phyloP scores from a whole-genome alignment of 2,329 filamentous ascomycete species.

The Blastomyces silverae region DNA sequence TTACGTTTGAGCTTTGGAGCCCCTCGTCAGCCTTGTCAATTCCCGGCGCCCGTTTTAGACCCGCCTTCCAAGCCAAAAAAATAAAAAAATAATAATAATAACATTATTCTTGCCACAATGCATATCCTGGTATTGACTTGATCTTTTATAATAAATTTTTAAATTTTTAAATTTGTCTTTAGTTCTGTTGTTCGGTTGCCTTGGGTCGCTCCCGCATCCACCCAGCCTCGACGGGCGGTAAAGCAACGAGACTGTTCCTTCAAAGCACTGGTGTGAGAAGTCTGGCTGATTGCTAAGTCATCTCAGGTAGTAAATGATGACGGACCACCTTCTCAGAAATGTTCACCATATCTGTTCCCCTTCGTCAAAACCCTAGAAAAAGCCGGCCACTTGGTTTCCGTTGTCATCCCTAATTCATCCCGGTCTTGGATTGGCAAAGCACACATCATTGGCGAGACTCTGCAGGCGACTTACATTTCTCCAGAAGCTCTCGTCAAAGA shows the following conservation, averaged over 20 bases:
- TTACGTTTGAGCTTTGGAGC: conserved; percentile 4
- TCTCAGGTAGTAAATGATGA: conserved; percentile 58
- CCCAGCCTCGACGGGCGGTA: neutral
- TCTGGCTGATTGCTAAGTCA: conserved; percentile 5
- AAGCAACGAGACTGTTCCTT: neutral
- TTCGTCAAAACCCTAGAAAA: conserved; percentile 61
- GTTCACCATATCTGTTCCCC: conserved; percentile 67
- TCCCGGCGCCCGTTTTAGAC: neutral
- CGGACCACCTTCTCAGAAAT: conserved; percentile 63
- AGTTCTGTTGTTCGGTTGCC: neutral
- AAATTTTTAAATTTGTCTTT: conserved; percentile 13
- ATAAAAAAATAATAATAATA: neutral
- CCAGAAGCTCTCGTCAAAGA: conserved; percentile 47
- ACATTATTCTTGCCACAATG: conserved; percentile 27
- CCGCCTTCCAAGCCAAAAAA: neutral
- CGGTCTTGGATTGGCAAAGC: conserved; percentile 96
- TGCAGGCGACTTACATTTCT: conserved; percentile 69
- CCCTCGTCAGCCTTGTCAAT: conserved; percentile 9
- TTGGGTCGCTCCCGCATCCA: neutral
- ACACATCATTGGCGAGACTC: conserved; percentile 78
- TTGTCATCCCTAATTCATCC: conserved; percentile 79
- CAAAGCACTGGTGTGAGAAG: neutral
- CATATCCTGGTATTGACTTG: conserved; percentile 41
- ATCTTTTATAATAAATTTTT: conserved; percentile 16
- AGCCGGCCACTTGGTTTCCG: conserved; percentile 73